Evolutionary conservation across 2,329 filamentous ascomycete species (phyloP), one percentile per base, ranked within the genome.

Genomic region (Neophaeococcomyces aloes): DNA sequence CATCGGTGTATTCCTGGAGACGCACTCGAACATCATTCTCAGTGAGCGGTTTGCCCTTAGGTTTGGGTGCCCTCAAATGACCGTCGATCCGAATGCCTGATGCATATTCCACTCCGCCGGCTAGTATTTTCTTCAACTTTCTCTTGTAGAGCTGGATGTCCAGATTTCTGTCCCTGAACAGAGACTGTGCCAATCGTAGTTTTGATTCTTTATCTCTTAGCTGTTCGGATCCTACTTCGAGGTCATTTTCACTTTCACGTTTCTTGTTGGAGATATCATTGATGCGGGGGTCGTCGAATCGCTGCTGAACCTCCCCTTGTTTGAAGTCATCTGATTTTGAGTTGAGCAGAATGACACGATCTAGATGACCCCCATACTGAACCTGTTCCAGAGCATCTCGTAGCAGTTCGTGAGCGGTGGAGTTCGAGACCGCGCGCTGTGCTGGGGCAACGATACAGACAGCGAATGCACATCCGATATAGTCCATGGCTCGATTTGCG

Each of bases 391-490:
- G 78, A 0, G 67, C 66, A 14, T 75, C 65, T 0, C 74, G 74
- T 5, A 81, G 61, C 1, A 81, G 59, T 0, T 64, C 68, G 44
- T 74, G 73, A 0, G 75, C 74, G 1, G 70, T 67, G 52, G 77
- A 75, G 50, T 78, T 72, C 47, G 79, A 72, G 1, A 80, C 72
- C 1, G 73, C 74, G 10, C 77, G 63, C 27, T 65, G 73, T 44
- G 81, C 80, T 0, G 75, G 74, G 1, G 76, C 73, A n/a, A 79
- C 70, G 40, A 80, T 73, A 73, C 75, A 81, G 0, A 80, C 56
- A 2, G 71, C 68, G 2, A 70, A 72, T 48, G 76, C 80, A 47
- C 73, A 65, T 53, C 79, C 72, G 60, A 79, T 70, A 50, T 81
- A 81, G 0, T 65, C 65, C 32, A 68, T 65, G 1, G 76, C 74